Conservation (phyloP, 2,329 filamentous ascomycete species). For the Nothophaeocryptopus gaeumannii region DNA sequence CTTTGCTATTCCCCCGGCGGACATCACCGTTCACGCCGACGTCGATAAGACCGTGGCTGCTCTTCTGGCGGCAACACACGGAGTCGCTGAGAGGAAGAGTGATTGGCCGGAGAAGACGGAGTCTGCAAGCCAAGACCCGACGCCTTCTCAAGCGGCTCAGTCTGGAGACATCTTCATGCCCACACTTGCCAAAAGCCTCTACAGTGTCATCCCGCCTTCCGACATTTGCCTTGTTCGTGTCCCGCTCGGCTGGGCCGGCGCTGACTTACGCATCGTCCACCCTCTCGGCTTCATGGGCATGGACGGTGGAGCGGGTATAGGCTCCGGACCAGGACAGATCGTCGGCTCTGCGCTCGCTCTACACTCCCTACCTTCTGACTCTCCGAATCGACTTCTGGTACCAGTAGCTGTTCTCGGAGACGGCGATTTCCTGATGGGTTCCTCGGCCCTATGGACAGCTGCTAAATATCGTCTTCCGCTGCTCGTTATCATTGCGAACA, state of each 20-base stretch:
- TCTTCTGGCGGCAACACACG: slow-evolving; percentile 10
- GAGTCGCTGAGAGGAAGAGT: background rate
- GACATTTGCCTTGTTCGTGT: slow-evolving; percentile 20
- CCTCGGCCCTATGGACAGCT: slow-evolving; percentile 20
- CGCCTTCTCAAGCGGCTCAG: background rate
- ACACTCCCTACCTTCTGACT: background rate
- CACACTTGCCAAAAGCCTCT: slow-evolving; percentile 15
- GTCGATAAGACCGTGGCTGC: slow-evolving; percentile 14
- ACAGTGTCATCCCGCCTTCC: slow-evolving; percentile 13
- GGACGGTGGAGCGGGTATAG: slow-evolving; percentile 22
- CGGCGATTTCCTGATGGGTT: slow-evolving; percentile 21
- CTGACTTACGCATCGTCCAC: slow-evolving; percentile 12
- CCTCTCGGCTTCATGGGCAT: slow-evolving; percentile 22
- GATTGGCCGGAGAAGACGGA: slow-evolving; percentile 2
- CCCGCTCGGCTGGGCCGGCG: slow-evolving; percentile 19
- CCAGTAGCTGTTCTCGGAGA: slow-evolving; percentile 18
- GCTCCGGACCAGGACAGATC: slow-evolving; percentile 18
- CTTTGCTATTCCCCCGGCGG: slow-evolving; percentile 18
- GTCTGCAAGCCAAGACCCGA: background rate
- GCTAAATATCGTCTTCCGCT: slow-evolving; percentile 16
- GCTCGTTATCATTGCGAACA: slow-evolving; percentile 19
- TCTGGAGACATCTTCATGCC: slow-evolving; percentile 17
- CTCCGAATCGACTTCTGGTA: background rate
- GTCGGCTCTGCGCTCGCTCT: slow-evolving; percentile 21
- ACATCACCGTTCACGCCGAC: slow-evolving; percentile 18